A percentile compares a stretch with the other conserved stretches of the same genome.
These are phyloP conservation scores for Sextonia rubra DNA, from an alignment of 164 flowering plant genomes.

Conservation along the genomic window DNA sequence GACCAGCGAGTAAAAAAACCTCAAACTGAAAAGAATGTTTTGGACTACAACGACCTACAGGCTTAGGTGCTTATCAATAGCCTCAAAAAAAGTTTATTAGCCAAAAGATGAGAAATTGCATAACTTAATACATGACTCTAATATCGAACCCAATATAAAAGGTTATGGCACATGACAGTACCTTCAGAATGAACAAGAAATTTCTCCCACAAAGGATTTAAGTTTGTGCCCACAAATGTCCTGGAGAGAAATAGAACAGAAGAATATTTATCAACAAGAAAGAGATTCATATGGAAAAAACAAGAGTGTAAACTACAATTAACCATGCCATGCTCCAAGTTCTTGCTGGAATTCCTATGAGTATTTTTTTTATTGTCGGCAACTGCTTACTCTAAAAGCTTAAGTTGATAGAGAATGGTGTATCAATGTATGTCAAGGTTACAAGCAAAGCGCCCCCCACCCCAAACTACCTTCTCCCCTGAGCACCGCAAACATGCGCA, in stretches of 20 bases:
- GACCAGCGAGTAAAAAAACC: background rate
- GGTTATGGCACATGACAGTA: conserved; percentile 22
- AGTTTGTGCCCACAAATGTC: conserved; percentile 92
- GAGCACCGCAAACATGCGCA: no score
- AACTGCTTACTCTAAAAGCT: no score
- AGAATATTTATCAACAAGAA: background rate
- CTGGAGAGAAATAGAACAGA: conserved; percentile 31
- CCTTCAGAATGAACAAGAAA: conserved; percentile 84
- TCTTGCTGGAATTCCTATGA: no score
- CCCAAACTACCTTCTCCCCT: no score
- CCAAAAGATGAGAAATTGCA: background rate
- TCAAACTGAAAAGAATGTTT: background rate
- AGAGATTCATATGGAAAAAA: background rate
- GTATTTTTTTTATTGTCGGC: no score
- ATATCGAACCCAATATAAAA: background rate
- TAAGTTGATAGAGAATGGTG: no score
- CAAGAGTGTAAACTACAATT: background rate
- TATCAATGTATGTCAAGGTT: no score
- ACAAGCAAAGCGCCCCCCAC: no score
- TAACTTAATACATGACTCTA: background rate
- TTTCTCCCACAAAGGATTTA: conserved; percentile 76
- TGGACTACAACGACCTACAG: background rate
- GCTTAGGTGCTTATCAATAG: background rate
- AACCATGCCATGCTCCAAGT: no score
- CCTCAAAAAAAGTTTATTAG: background rate